These are phyloP conservation scores for Bruguiera parviflora DNA, from an alignment of 345 rosid species.

Conservation along the genomic window DNA sequence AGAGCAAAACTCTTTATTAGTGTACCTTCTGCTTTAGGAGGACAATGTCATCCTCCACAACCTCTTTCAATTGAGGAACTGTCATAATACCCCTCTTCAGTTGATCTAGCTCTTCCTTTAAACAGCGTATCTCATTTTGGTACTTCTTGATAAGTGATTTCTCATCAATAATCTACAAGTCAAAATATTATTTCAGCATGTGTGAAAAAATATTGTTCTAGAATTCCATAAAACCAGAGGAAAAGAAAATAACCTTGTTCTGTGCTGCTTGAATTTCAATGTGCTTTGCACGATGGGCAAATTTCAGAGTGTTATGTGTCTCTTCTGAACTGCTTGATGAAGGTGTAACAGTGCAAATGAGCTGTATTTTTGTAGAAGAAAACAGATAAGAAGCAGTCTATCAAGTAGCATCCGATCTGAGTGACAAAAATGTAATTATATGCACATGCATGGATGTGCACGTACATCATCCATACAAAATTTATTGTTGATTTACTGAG, in stretches of 20 bases:
- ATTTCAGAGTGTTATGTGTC: slow-evolving; percentile 96
- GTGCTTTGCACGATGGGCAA: slow-evolving; percentile 98
- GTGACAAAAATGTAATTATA: not conserved
- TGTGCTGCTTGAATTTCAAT: slow-evolving; percentile 94
- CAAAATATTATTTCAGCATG: slow-evolving; percentile 20
- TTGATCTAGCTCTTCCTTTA: slow-evolving; percentile 94
- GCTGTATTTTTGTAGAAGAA: slow-evolving; percentile 54
- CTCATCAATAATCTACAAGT: slow-evolving; percentile 87
- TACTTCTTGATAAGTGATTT: slow-evolving; percentile 97
- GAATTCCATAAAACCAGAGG: not conserved
- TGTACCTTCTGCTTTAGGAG: slow-evolving; percentile 88
- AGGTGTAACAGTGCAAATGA: slow-evolving; percentile 97
- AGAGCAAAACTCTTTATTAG: slow-evolving; percentile 6
- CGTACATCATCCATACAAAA: not conserved
- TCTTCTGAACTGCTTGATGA: slow-evolving; percentile 94
- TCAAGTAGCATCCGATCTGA: not conserved
- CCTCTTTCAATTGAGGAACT: slow-evolving; percentile 62
- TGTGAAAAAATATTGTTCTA: slow-evolving; percentile 1
- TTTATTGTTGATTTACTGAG: slow-evolving; percentile 6
- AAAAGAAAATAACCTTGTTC: slow-evolving; percentile 60
- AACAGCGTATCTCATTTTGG: slow-evolving; percentile 82
- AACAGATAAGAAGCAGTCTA: slow-evolving; percentile 17
- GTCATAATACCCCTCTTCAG: slow-evolving; percentile 75
- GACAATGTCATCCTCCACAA: slow-evolving; percentile 71
- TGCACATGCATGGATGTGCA: not conserved